Conservation (phyloP, 225 moss, liverwort and hornwort genomes). For the Polytrichum commune region DNA sequence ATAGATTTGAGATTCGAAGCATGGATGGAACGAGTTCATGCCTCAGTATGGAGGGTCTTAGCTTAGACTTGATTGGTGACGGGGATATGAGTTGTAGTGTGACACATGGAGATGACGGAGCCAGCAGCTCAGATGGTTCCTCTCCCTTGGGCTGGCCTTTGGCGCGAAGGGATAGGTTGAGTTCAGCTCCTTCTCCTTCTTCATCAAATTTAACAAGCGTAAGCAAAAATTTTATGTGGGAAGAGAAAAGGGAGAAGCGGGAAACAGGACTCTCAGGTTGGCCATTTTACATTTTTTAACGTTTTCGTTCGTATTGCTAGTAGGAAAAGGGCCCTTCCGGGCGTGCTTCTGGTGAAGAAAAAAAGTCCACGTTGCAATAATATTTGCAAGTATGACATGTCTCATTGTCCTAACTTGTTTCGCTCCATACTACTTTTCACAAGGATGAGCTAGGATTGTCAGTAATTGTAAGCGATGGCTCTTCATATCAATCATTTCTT, state of each 20-base stretch:
- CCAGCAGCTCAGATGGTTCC: slow-evolving; percentile 79
- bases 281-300: slow-evolving; percentile 8
- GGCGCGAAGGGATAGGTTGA: slow-evolving; percentile 66
- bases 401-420: neutral
- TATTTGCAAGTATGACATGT: neutral
- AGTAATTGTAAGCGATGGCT: too few species aligned
- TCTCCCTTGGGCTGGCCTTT: slow-evolving; percentile 96
- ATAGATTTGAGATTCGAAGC: slow-evolving; percentile 81
- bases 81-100: slow-evolving; percentile 72
- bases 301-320: too few species aligned
- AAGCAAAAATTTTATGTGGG: slow-evolving; percentile 78
- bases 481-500: too few species aligned
- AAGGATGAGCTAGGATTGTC: neutral
- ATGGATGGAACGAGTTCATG: slow-evolving; percentile 83
- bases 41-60: slow-evolving; percentile 78
- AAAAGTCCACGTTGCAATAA: neutral
- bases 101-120: slow-evolving; percentile 71
- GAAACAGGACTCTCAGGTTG: slow-evolving; percentile 81
- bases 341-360: neutral
- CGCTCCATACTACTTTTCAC: neutral
- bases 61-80: slow-evolving; percentile 81
- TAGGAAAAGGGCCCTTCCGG: too few species aligned
- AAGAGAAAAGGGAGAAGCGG: slow-evolving; percentile 87
- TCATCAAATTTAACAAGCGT: slow-evolving; percentile 71
- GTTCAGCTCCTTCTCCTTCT: slow-evolving; percentile 72